phyloP scores from a whole-genome alignment of 768 basidiomycete genomes.

The Sporobolomyces phaffii region DNA sequence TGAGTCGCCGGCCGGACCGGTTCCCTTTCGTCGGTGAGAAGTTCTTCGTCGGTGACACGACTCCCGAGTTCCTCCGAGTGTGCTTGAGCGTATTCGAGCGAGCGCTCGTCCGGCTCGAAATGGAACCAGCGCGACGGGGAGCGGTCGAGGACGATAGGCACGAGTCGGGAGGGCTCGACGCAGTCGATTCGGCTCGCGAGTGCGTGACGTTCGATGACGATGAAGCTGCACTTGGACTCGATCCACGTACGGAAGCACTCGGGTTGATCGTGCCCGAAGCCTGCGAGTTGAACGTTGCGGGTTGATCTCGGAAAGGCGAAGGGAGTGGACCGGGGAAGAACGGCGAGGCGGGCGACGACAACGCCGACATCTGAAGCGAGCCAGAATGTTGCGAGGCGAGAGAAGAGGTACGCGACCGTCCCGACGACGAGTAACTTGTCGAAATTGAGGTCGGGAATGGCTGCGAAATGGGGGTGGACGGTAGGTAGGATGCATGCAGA shows the following conservation, averaged over 20 bases:
- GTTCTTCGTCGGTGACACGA: conserved; percentile 6
- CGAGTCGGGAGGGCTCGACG: conserved; percentile 2
- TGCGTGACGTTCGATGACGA: conserved; percentile 21
- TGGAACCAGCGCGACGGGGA: neutral
- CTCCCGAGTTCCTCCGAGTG: conserved; percentile 7
- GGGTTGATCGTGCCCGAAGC: conserved; percentile 31
- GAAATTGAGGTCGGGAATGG: conserved; percentile 10
- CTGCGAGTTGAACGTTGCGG: conserved; percentile 7
- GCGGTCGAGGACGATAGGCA: conserved; percentile 2
- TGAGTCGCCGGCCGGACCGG: conserved; percentile 49
- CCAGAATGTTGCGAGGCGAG: conserved; percentile 6
- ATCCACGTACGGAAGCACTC: conserved; percentile 21
- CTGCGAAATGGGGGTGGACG: neutral
- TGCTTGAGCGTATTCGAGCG: conserved; percentile 3
- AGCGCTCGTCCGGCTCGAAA: neutral
- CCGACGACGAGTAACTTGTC: neutral
- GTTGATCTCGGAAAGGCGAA: conserved; percentile 29
- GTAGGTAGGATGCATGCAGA: neutral
- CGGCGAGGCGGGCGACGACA: conserved; percentile 18
- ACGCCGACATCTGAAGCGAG: conserved; percentile 13
- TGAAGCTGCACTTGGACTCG: conserved; percentile 28
- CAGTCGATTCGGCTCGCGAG: conserved; percentile 20
- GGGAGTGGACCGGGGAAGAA: conserved; percentile 29
- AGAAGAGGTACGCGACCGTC: conserved; percentile 22
- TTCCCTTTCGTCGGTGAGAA: conserved; percentile 32